Base-by-base conservation (phyloP, 2,329 filamentous ascomycete genomes). In the Sclerotinia trifoliorum region DNA sequence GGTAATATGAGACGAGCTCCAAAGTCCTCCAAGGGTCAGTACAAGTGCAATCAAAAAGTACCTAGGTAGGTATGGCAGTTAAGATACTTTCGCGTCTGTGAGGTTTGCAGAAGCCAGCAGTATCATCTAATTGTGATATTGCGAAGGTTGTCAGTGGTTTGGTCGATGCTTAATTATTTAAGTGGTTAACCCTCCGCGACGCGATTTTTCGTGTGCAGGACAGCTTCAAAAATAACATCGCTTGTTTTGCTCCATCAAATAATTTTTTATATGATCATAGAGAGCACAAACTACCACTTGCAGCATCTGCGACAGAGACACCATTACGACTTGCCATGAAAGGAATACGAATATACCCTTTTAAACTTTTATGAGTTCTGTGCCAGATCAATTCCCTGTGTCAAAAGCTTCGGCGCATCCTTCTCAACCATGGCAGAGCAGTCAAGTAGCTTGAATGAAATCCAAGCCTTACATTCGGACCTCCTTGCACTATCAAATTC, bases 391-490 rank as follows among this genome's bases (percentile, higher is more conserved):
- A 62, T 54, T 62, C 56, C 24, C 48, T 63, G 42, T 39, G 24
- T 51, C 21, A 29, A 49, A 68, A 68, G 70, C 44, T 55, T 68
- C 68, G 70, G 73, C 73, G 71, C 74, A 75, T 73, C 67, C 63
- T 71, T 55, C 49, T 67, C 61, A 70, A 70, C 69, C 62, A 94
- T 95, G 92, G 88, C 90, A 78, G 89, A 90, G 77, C 82, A 87
- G 78, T 88, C 39, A 15, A 66, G 88, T 78, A 87, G 86, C 77
- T 84, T 96, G 77, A 89, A 90, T 77, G 87, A 88, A 80, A 87
- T 98, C 76, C 89, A 94, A 81, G 89, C 88, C 79, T 88, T 99
- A 75, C 92, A 96, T 79, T 88, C 91, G 78, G 93, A 97, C 81
- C 87, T 99, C 71, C 83, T 90, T 74, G 88, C 90, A 68, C 84